Percentiles rank a stretch among this genome's conserved stretches.
phyloP scores from a whole-genome alignment of 345 rosid genomes.

The Salix brachista region DNA sequence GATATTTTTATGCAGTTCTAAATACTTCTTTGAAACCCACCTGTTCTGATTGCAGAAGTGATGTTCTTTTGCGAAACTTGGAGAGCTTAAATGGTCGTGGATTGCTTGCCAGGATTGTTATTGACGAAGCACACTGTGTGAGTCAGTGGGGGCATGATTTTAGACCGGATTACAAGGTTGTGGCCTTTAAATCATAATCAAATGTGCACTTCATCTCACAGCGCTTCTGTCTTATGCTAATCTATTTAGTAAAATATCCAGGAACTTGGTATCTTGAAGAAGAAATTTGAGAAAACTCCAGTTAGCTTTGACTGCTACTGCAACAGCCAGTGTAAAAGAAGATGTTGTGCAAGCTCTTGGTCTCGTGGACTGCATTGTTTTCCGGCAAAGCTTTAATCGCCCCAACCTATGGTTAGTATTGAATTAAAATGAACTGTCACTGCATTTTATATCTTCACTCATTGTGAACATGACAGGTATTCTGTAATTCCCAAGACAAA shows the following conservation, averaged over 20 bases:
- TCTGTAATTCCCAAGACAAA: slow-evolving; percentile 80
- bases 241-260: slow-evolving; percentile 31
- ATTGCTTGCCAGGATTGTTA: slow-evolving; percentile 89
- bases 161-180: slow-evolving; percentile 99
- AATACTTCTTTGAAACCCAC: slow-evolving; percentile 16
- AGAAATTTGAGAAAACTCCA: slow-evolving; percentile 83
- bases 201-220: not conserved
- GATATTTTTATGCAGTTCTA: slow-evolving; percentile 5
- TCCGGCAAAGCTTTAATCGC: slow-evolving; percentile 96
- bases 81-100: slow-evolving; percentile 70
- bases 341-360: slow-evolving; percentile 99
- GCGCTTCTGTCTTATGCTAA: slow-evolving; percentile 19
- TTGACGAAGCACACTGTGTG: slow-evolving; percentile 99
- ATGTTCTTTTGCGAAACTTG: slow-evolving; percentile 77
- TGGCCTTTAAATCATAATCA: slow-evolving; percentile 13
- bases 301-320: slow-evolving; percentile 95
- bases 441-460: slow-evolving; percentile 26
- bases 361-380: slow-evolving; percentile 86
- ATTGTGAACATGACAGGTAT: slow-evolving; percentile 55
- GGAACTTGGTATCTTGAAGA: slow-evolving; percentile 96
- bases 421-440: slow-evolving; percentile 16
- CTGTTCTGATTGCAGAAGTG: slow-evolving; percentile 63
- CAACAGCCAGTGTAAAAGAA: slow-evolving; percentile 98
- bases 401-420: slow-evolving; percentile 72
- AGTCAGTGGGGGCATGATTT: slow-evolving; percentile 99